Evolutionary conservation across 2,329 filamentous ascomycete genomes (phyloP).

Genomic region (Plectosphaerella plurivora): DNA sequence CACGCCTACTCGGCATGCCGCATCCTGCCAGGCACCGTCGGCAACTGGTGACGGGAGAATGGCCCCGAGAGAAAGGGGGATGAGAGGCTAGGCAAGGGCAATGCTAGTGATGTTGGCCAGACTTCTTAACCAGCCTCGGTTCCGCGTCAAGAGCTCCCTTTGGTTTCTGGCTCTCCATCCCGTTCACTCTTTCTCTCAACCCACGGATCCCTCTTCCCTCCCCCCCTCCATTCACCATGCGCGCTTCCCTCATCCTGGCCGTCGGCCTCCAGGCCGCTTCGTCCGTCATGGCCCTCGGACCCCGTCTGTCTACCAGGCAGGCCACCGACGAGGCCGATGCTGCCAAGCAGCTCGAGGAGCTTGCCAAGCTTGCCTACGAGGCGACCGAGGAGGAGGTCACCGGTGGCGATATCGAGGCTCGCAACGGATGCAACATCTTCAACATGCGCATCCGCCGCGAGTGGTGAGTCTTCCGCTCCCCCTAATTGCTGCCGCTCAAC

Average conservation of each 20-base stretch:
- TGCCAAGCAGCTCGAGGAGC: conserved; percentile 4
- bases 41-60: no score
- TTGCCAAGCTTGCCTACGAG: conserved; percentile 15
- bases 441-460: conserved; percentile 24
- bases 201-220: conserved; percentile 28
- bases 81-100: no score
- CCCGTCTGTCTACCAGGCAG: background rate
- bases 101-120: no score
- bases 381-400: conserved; percentile 15
- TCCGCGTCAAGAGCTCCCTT: background rate
- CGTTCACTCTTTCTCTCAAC: conserved; percentile 15
- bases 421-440: conserved; percentile 15
- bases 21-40: no score
- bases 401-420: conserved; percentile 11
- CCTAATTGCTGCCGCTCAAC: background rate
- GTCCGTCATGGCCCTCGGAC: conserved; percentile 2
- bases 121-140: background rate
- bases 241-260: conserved; percentile 1
- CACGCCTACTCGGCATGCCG: no score
- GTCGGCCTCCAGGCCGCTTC: conserved; percentile 10
- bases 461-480: conserved; percentile 16
- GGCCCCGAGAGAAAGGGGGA: no score
- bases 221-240: background rate
- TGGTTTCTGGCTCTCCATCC: conserved; percentile 3
- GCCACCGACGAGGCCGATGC: conserved; percentile 1